These are phyloP conservation scores for Phylloboletellus chloephorus DNA, from an alignment of 1,284 basidiomycete species.

Conservation along the genomic window DNA sequence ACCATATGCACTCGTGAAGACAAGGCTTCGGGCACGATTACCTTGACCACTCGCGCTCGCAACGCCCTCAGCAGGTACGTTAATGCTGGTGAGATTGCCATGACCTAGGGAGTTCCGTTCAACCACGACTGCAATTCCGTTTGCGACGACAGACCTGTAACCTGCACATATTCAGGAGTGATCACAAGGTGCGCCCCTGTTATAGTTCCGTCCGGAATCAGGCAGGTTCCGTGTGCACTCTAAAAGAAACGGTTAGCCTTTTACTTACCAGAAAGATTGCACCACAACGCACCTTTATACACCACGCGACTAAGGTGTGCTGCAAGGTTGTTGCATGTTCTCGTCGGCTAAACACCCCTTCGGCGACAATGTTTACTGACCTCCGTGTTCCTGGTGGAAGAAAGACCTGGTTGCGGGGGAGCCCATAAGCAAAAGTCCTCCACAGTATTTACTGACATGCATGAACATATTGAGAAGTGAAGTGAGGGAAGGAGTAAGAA, in stretches of 20 bases:
- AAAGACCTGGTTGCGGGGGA: conserved; percentile 52
- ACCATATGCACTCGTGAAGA: conserved; percentile 70
- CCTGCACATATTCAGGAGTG: conserved; percentile 66
- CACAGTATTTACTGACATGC: conserved; percentile 49
- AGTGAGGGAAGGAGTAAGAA: conserved; percentile 4
- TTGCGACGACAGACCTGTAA: conserved; percentile 45
- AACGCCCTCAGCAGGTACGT: conserved; percentile 55
- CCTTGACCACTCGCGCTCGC: conserved; percentile 60
- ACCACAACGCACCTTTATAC: conserved; percentile 43
- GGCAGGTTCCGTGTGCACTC: conserved; percentile 59
- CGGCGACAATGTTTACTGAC: conserved; percentile 28
- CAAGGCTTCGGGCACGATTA: conserved; percentile 64
- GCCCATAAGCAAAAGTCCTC: conserved; percentile 58
- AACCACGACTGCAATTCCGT: neutral
- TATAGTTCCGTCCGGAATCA: conserved; percentile 74
- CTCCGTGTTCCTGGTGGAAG: conserved; percentile 54
- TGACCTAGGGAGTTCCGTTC: conserved; percentile 36
- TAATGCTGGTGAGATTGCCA: conserved; percentile 63
- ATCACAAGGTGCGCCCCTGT: conserved; percentile 65
- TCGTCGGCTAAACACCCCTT: conserved; percentile 12
- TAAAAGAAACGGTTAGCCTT: conserved; percentile 15
- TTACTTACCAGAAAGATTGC: conserved; percentile 1
- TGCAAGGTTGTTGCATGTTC: conserved; percentile 25
- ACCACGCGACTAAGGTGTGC: conserved; percentile 67
- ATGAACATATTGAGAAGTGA: conserved; percentile 4